Conservation (phyloP, 495 filamentous ascomycete species). For the Aspergillus biplanus region DNA sequence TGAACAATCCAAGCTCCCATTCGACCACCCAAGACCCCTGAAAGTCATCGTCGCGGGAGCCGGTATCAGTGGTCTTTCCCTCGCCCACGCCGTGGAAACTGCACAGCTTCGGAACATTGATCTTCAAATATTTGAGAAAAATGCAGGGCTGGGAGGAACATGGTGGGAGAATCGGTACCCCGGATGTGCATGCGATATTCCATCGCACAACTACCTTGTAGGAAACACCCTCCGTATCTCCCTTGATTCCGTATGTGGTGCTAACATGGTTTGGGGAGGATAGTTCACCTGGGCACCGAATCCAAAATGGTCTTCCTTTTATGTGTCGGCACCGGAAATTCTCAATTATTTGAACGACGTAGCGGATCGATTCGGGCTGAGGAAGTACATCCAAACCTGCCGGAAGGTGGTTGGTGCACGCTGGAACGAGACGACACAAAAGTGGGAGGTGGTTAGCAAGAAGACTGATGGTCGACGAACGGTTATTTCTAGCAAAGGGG, state of each 20-base stretch:
- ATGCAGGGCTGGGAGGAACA: conserved; percentile 11
- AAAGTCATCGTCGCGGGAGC: neutral
- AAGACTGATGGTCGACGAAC: conserved; percentile 2
- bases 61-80: neutral
- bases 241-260: neutral
- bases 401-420: neutral
- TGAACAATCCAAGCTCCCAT: neutral
- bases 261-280: neutral
- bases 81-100: neutral
- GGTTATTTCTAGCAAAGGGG: neutral
- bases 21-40: neutral
- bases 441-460: neutral
- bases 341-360: conserved; percentile 3
- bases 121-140: neutral
- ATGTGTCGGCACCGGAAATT: conserved; percentile 2
- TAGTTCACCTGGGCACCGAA: conserved; percentile 9
- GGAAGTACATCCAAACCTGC: neutral
- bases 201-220: conserved; percentile 2
- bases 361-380: neutral
- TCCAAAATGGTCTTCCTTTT: conserved; percentile 5
- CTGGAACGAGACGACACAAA: neutral
- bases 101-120: neutral
- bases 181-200: conserved; percentile 11
- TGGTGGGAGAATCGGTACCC: conserved; percentile 18
- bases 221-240: neutral